Evolutionary conservation across 768 basidiomycete genomes (phyloP).

Genomic region (Cantharellus anzutake): DNA sequence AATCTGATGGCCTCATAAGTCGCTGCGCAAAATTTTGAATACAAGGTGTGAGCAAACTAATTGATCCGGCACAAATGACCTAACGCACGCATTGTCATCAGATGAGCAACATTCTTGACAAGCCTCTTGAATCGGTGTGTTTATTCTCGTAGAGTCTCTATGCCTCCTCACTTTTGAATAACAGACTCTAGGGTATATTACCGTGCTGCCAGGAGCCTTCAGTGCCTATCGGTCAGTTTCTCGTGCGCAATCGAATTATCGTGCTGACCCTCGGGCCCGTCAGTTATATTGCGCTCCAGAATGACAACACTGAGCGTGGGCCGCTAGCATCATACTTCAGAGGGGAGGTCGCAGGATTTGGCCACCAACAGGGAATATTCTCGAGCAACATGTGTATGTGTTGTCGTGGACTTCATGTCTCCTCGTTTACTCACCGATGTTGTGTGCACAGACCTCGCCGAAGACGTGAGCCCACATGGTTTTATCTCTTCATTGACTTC

Average conservation of each 20-base stretch:
- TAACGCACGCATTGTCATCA: not conserved
- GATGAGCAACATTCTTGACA: slow-evolving; percentile 24
- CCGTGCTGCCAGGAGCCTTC: slow-evolving; percentile 24
- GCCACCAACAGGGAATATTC: slow-evolving; percentile 14
- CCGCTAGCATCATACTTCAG: slow-evolving; percentile 26
- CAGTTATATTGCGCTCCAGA: slow-evolving; percentile 23
- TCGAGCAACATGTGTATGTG: slow-evolving; percentile 18
- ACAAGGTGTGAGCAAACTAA: slow-evolving; percentile 34
- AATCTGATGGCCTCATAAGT: slow-evolving; percentile 23
- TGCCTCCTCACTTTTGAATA: not conserved
- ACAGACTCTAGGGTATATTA: slow-evolving; percentile 20
- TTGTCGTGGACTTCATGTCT: not conserved
- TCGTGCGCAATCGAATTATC: not conserved
- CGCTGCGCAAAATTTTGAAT: slow-evolving; percentile 92
- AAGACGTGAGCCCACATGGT: slow-evolving; percentile 40
- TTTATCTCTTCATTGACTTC: not conserved
- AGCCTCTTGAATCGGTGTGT: slow-evolving; percentile 20
- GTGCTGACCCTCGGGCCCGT: not conserved
- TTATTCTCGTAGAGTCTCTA: not conserved
- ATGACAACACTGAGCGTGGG: slow-evolving; percentile 22
- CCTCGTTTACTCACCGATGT: too few relatives aligned
- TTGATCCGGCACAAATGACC: not conserved
- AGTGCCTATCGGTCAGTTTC: slow-evolving; percentile 15
- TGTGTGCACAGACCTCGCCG: slow-evolving; percentile 48
- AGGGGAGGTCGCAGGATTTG: slow-evolving; percentile 17